Conservation (phyloP, 164 flowering plant genomes). For the Umbilicus rupestris region DNA sequence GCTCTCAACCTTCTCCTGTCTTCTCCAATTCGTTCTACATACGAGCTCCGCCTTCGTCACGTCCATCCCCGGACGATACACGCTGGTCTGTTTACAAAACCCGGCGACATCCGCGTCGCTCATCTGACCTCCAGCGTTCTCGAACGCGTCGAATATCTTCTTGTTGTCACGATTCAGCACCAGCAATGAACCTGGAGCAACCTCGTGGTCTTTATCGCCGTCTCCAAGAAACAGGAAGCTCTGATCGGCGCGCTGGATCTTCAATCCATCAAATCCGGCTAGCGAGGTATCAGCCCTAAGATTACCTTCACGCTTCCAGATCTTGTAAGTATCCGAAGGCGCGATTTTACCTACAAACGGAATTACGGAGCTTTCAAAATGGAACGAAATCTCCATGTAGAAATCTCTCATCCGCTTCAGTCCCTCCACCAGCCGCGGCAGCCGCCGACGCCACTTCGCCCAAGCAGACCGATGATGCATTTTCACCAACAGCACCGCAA, state of each 20-base stretch:
- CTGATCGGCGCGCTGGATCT: constrained; percentile 82
- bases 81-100: constrained; percentile 59
- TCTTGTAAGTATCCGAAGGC: constrained; percentile 86
- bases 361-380: constrained; percentile 87
- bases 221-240: constrained; percentile 85
- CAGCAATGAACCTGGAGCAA: constrained; percentile 54
- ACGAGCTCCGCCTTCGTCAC: constrained; percentile 77
- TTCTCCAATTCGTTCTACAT: constrained; percentile 69
- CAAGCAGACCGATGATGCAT: constrained; percentile 65
- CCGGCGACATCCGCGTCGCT: constrained; percentile 53
- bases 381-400: constrained; percentile 93
- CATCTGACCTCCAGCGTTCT: constrained; percentile 68
- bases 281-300: constrained; percentile 85
- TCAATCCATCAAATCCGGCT: constrained; percentile 88
- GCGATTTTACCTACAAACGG: constrained; percentile 85
- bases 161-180: constrained; percentile 60
- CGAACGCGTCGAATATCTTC: constrained; percentile 69
- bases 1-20: constrained; percentile 68
- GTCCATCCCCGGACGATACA: constrained; percentile 91
- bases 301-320: constrained; percentile 89
- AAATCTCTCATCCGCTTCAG: constrained; percentile 85
- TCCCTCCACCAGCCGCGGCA: constrained; percentile 66
- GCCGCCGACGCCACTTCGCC: constrained; percentile 88
- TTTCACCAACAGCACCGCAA: constrained; percentile 41
- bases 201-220: constrained; percentile 26